Evolutionary conservation across 768 basidiomycete genomes (phyloP).

Genomic region (Panus rudis): DNA sequence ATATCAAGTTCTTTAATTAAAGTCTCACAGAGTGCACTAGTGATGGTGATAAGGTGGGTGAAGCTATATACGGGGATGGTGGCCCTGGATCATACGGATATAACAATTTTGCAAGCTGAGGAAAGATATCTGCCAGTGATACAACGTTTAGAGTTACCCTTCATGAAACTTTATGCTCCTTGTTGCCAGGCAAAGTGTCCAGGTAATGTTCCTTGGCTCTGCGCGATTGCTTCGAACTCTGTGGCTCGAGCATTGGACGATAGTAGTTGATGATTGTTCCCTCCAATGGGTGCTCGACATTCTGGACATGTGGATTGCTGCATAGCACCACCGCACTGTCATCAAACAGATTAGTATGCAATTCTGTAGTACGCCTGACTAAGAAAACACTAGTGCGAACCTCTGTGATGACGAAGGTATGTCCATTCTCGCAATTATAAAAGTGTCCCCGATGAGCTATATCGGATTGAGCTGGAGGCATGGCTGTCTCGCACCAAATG

Average conservation of each 20-base stretch:
- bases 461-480: neutral
- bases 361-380: neutral
- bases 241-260: slow-evolving; percentile 12
- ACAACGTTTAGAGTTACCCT: too few relatives aligned
- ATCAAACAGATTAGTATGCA: neutral
- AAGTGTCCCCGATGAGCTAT: slow-evolving; percentile 24
- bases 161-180: neutral
- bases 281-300: slow-evolving; percentile 23
- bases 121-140: too few relatives aligned
- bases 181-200: slow-evolving; percentile 11
- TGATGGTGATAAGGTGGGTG: too few relatives aligned
- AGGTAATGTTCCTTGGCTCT: slow-evolving; percentile 11
- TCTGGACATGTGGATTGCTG: slow-evolving; percentile 17
- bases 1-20: too few relatives aligned
- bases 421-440: slow-evolving; percentile 28
- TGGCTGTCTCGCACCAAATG: neutral
- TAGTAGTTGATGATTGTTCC: slow-evolving; percentile 15
- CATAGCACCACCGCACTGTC: slow-evolving; percentile 24
- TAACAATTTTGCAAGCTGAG: too few relatives aligned
- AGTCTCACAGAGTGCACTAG: too few relatives aligned
- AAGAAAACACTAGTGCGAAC: slow-evolving; percentile 7
- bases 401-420: slow-evolving; percentile 22
- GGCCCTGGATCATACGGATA: too few relatives aligned
- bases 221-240: slow-evolving; percentile 19
- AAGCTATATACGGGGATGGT: too few relatives aligned